These are phyloP conservation scores for Ulmus americana DNA, from an alignment of 331 rosid species.

Conservation along the genomic window DNA sequence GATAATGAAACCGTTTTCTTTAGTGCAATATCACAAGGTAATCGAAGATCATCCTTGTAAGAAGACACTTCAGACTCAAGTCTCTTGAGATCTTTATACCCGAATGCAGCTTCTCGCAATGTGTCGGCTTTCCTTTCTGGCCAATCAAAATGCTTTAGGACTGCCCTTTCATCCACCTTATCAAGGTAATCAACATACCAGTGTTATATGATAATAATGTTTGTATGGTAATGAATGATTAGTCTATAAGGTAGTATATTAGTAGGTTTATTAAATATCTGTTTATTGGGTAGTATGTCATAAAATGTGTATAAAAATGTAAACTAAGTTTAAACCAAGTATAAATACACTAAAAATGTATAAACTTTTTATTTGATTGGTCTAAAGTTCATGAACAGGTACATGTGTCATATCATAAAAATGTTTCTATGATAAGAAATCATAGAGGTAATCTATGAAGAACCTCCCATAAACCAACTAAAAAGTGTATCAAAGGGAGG, in stretches of 20 bases:
- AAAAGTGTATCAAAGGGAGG: background rate
- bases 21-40: slow-evolving; percentile 74
- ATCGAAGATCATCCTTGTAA: slow-evolving; percentile 62
- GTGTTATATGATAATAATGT: too few species aligned
- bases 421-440: background rate
- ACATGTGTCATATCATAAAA: too few species aligned
- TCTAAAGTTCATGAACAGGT: too few species aligned
- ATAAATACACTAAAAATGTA: too few species aligned
- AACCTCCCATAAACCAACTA: background rate
- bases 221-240: too few species aligned
- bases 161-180: slow-evolving; percentile 98
- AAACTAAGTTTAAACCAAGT: too few species aligned
- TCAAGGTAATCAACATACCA: too few species aligned
- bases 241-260: too few species aligned
- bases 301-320: too few species aligned
- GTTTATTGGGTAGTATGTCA: too few species aligned
- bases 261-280: too few species aligned
- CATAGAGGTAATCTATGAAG: background rate
- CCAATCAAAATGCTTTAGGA: slow-evolving; percentile 92
- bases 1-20: slow-evolving; percentile 89
- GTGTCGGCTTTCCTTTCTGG: slow-evolving; percentile 99
- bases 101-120: slow-evolving; percentile 89
- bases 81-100: slow-evolving; percentile 75
- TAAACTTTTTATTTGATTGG: too few species aligned
- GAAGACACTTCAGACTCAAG: slow-evolving; percentile 79